Conservation (phyloP, 2,329 filamentous ascomycete genomes). For the Aspergillus latus region DNA sequence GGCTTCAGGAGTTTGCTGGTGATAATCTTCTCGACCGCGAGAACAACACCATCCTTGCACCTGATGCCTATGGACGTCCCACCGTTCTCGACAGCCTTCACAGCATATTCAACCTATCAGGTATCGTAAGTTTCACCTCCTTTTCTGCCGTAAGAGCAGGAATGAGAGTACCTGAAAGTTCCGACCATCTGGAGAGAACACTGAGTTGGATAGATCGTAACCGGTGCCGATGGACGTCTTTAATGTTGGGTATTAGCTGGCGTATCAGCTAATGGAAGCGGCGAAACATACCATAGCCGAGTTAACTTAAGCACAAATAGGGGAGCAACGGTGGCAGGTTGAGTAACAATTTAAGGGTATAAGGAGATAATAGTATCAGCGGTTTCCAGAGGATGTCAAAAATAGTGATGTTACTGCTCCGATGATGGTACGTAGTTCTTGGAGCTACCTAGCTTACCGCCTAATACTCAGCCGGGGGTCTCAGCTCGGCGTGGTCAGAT, state of each 20-base stretch:
- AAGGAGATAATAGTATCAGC: background rate
- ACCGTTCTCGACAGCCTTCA: constrained; percentile 97
- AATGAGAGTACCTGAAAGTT: constrained; percentile 80
- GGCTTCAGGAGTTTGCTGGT: constrained; percentile 93
- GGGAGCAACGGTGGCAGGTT: background rate
- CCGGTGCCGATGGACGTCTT: constrained; percentile 99
- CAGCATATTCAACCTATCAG: constrained; percentile 79
- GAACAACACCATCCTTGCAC: constrained; percentile 94
- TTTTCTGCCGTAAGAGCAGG: background rate
- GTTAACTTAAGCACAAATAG: background rate
- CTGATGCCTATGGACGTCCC: constrained; percentile 94
- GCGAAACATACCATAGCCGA: constrained; percentile 24
- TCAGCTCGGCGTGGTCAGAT: background rate
- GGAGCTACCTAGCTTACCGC: constrained; percentile 10
- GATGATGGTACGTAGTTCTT: constrained; percentile 3
- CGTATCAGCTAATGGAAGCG: constrained; percentile 2
- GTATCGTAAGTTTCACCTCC: constrained; percentile 16
- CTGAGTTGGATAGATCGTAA: constrained; percentile 98
- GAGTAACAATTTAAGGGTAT: background rate
- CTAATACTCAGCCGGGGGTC: background rate
- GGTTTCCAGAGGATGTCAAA: background rate
- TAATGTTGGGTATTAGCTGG: constrained; percentile 19
- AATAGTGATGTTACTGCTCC: background rate
- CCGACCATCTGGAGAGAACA: constrained; percentile 97
- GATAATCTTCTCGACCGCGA: constrained; percentile 95